Percentiles rank a stretch among this genome's conserved stretches.
Conservation (phyloP, 441 rosid genomes). For the Bocquillonia castaneifolia region DNA sequence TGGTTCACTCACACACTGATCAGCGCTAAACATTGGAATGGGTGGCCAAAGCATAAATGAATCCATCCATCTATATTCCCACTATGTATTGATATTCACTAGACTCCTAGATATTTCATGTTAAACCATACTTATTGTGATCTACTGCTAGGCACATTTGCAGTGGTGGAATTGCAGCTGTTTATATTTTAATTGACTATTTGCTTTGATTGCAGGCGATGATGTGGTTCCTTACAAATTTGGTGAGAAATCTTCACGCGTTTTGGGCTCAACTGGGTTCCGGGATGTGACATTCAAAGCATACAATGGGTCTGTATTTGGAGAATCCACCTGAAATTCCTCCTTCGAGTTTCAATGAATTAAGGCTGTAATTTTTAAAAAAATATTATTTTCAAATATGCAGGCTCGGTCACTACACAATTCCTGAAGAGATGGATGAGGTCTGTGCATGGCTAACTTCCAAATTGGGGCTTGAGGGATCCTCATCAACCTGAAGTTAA, state of each 20-base stretch:
- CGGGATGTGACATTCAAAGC: conserved; percentile 59
- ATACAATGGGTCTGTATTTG: conserved; percentile 51
- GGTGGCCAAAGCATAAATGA: too few relatives aligned
- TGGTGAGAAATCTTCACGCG: conserved; percentile 77
- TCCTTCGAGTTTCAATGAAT: not conserved
- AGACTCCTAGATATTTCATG: not conserved
- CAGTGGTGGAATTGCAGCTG: not conserved
- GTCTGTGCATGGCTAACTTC: conserved; percentile 72
- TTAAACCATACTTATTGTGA: not conserved
- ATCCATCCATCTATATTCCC: too few relatives aligned
- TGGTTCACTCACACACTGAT: not conserved
- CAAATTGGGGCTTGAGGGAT: conserved; percentile 60
- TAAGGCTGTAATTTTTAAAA: not conserved
- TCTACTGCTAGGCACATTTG: not conserved
- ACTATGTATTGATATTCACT: too few relatives aligned
- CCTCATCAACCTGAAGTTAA: conserved; percentile 28
- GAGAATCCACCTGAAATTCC: not conserved
- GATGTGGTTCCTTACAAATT: conserved; percentile 80
- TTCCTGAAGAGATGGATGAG: conserved; percentile 81
- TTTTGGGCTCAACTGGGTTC: conserved; percentile 58
- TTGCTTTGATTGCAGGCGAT: conserved; percentile 51
- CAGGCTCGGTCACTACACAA: conserved; percentile 87
- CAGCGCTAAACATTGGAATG: too few relatives aligned
- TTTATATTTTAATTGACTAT: conserved; percentile 11
- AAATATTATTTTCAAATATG: conserved; percentile 6